Evolutionary conservation across 805 yeast genomes (phyloP), one percentile per base, ranked within the genome.

Genomic region (Ascoidea rubescens): DNA sequence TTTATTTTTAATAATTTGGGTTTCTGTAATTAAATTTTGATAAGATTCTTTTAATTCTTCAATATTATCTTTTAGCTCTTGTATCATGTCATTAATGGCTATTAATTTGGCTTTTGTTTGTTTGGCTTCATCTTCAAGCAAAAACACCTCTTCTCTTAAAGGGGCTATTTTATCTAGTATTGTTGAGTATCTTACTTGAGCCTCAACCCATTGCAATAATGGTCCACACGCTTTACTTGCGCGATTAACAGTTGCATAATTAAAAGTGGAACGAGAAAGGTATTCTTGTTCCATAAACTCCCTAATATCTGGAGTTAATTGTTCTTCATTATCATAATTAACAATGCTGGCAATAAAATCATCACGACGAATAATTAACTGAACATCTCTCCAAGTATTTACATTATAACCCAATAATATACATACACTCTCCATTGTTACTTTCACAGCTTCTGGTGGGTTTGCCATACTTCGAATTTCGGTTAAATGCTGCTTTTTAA

Each of bases 161-260:
- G 98, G 98, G 0, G 79, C 84, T 31, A 91, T 76, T 50, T 73
- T 75, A 44, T 84, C 84, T 47, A 87, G 67, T 28, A 89, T 84
- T 1, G 77, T 61, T 0, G 91, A 77, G 61, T 84, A 91, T n/a
- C 73, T 69, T n/a, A 89, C 71, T 57, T 91, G 97, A 0, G 98
- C 97, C 51, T 74, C 73, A 0, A 89, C 90, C 98, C 98, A 91
- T 55, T 81, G 82, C 17, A 85, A 61, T 43, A 91, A 68, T 0
- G 98, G 98, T 0, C 96, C 98, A 68, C 97, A 88, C 0, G 97
- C 97, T 61, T 86, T 88, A 64, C 95, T 84, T 4, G 98, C 98
- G 45, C 97, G 71, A 59, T 85, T 78, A 0, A 87, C 96, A 0
- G 85, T 67, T 49, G 82, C 89, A 59, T 68, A 84, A 46, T 77